Evolutionary conservation across 257 asterid species (phyloP).

Genomic region (Salvia splendens): DNA sequence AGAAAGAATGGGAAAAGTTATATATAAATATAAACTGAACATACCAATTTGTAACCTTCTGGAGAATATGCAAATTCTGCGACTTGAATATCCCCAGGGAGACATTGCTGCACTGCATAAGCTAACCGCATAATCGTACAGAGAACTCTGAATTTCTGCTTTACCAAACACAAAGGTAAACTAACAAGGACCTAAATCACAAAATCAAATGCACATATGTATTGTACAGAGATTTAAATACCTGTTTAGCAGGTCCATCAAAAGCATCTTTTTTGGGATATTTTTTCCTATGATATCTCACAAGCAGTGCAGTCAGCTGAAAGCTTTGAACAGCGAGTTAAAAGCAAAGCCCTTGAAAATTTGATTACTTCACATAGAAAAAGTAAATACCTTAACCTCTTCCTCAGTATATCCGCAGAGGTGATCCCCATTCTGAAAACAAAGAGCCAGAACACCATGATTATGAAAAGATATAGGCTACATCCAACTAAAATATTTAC

Average conservation of each 20-base stretch:
- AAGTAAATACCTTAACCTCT: constrained; percentile 60
- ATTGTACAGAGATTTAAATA: constrained; percentile 15
- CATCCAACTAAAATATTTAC: constrained; percentile 14
- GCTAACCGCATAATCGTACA: constrained; percentile 66
- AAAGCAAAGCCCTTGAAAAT: constrained; percentile 17
- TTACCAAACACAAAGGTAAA: constrained; percentile 37
- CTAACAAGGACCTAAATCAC: constrained; percentile 14
- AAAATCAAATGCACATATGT: background rate
- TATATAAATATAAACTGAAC: constrained; percentile 19
- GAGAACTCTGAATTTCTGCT: constrained; percentile 61
- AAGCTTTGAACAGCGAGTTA: constrained; percentile 35
- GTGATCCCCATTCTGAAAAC: constrained; percentile 63
- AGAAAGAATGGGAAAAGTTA: constrained; percentile 7
- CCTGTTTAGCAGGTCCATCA: constrained; percentile 55
- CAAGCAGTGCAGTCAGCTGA: constrained; percentile 77
- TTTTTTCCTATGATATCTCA: constrained; percentile 72
- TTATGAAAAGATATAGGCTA: constrained; percentile 13
- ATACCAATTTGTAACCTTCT: constrained; percentile 67
- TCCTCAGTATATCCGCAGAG: constrained; percentile 59
- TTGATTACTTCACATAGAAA: constrained; percentile 17
- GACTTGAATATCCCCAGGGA: constrained; percentile 36
- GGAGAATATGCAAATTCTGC: constrained; percentile 43
- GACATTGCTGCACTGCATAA: constrained; percentile 48
- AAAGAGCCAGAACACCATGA: constrained; percentile 29
- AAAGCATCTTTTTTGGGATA: constrained; percentile 52